phyloP scores from a whole-genome alignment of 1,284 basidiomycete genomes.

The Ganoderma sp. region DNA sequence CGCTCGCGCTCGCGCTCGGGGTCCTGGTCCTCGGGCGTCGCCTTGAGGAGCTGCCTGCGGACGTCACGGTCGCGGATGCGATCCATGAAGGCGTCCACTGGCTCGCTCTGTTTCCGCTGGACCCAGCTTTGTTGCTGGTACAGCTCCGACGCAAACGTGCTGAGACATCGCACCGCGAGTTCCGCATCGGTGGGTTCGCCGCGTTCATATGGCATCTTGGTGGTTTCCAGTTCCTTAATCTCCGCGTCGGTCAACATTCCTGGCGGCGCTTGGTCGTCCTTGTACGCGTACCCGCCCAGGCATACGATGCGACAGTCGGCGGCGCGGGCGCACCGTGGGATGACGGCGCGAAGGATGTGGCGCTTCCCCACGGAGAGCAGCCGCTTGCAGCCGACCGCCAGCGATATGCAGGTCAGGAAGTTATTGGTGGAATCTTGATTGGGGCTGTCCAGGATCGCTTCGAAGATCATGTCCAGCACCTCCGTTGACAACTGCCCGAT shows the following conservation, averaged over 20 bases:
- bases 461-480: conserved; percentile 8
- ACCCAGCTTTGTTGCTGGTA: not conserved
- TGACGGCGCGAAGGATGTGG: conserved; percentile 8
- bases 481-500: conserved; percentile 2
- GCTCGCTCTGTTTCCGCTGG: too few relatives aligned
- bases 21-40: not conserved
- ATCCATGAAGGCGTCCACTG: too few relatives aligned
- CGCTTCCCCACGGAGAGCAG: conserved; percentile 16
- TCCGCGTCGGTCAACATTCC: conserved; percentile 24
- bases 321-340: conserved; percentile 9
- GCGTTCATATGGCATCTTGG: not conserved
- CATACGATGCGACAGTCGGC: conserved; percentile 26
- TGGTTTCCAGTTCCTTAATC: not conserved
- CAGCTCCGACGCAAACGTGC: not conserved
- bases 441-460: not conserved
- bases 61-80: too few relatives aligned
- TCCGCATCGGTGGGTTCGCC: not conserved
- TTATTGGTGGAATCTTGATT: not conserved
- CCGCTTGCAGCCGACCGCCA: conserved; percentile 11
- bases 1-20: not conserved
- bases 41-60: too few relatives aligned
- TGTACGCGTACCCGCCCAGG: conserved; percentile 18
- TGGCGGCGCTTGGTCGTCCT: conserved; percentile 9
- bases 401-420: not conserved
- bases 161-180: too few relatives aligned